phyloP scores from a whole-genome alignment of 129 eudicot genomes.

The Tanacetum coccineum region DNA sequence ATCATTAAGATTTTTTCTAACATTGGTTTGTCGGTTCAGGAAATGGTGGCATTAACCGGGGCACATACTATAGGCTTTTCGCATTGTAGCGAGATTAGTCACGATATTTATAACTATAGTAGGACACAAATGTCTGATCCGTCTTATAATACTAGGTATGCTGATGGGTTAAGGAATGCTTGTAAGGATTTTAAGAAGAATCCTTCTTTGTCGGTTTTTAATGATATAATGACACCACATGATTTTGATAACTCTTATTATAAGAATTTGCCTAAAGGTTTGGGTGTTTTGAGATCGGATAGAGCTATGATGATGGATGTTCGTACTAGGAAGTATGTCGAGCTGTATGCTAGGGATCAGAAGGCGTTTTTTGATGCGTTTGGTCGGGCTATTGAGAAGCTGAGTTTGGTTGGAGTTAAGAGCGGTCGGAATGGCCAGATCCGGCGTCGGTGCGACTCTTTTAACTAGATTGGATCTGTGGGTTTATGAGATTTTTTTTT shows the following conservation, averaged over 20 bases:
- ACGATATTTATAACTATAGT: background rate
- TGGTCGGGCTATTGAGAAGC: slow-evolving; percentile 67
- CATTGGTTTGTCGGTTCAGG: slow-evolving; percentile 1
- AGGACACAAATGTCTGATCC: background rate
- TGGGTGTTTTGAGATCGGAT: slow-evolving; percentile 69
- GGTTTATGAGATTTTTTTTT: background rate
- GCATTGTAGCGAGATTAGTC: slow-evolving; percentile 4
- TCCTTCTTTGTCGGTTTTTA: slow-evolving; percentile 5
- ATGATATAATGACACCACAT: slow-evolving; percentile 11
- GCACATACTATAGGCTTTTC: slow-evolving; percentile 8
- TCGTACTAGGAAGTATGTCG: slow-evolving; percentile 25
- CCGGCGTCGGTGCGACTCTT: slow-evolving; percentile 81
- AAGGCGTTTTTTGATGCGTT: slow-evolving; percentile 51
- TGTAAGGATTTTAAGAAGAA: slow-evolving; percentile 5
- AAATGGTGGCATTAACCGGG: slow-evolving; percentile 4
- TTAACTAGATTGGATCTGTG: slow-evolving; percentile 32
- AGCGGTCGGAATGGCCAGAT: slow-evolving; percentile 60
- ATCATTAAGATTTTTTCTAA: background rate
- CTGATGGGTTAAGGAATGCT: background rate
- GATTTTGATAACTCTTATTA: slow-evolving; percentile 62
- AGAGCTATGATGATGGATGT: slow-evolving; percentile 41
- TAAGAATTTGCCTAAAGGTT: slow-evolving; percentile 57
- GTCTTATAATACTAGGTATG: slow-evolving; percentile 1
- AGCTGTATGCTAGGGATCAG: slow-evolving; percentile 45
- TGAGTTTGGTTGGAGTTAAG: slow-evolving; percentile 59